Evolutionary conservation across 1,284 basidiomycete genomes (phyloP), one percentile per base, ranked within the genome.

Genomic region (Abortiporus biennis): DNA sequence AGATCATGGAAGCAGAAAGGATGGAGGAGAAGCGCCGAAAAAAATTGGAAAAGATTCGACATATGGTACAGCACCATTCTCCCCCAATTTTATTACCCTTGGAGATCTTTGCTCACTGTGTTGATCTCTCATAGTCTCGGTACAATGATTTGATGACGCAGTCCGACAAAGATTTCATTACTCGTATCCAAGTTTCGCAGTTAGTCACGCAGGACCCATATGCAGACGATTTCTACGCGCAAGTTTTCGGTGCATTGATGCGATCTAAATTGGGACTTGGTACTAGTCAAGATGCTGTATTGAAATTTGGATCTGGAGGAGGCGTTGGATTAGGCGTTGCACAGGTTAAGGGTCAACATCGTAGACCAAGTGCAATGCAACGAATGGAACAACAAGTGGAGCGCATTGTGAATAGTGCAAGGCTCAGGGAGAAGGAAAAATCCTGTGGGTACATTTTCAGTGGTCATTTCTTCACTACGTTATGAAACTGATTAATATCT

Each of bases 121-220:
- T 24, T 50, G 13, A 43, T 30, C 24, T n/a, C 44, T 29, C 46
- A n/a, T 40, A 96, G 93, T 80, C 92, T 43, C 85, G 88, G 52
- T 93, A 96, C 66, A 99, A 99, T 61, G 94, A 98, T 61, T 74
- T 98, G 43, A 99, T 99, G 96, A 92, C 89, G 0, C 90, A 93
- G 62, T 95, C 92, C 12, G 96, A 99, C 74, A 99, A 99, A 69
- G 96, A 99, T 60, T 99, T 99, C 62, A 99, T 99, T 65, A 99
- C 96, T 17, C 85, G 96, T 30, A 99, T 99, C 47, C 96, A 99
- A 66, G 91, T 99, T 36, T 97, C 93, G 1, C 95, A 99, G 59
- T 83, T 99, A 23, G 92, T 97, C 37, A 91, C 92, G 2, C 83
- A 89, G 54, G 96, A 99, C 67, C 96, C 96, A 0, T 98, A 96